phyloP scores from a whole-genome alignment of 2,329 filamentous ascomycete genomes.

The Periconia macrospinosa region DNA sequence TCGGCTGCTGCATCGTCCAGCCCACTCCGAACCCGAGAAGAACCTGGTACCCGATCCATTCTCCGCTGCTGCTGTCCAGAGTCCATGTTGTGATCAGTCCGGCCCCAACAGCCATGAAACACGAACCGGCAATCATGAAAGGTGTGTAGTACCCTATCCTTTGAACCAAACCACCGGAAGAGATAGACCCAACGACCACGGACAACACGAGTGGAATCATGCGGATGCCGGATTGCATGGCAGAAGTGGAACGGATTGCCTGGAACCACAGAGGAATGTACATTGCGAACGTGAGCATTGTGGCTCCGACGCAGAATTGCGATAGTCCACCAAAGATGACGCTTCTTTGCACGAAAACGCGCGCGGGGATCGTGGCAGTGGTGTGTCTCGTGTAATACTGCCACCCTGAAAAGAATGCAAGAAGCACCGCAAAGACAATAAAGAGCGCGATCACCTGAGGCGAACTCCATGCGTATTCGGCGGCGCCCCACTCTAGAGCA shows the following conservation, averaged over 20 bases:
- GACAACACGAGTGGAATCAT: conserved; percentile 50
- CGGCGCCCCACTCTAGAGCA: conserved; percentile 53
- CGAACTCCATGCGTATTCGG: conserved; percentile 46
- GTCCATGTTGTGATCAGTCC: conserved; percentile 49
- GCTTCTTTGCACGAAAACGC: conserved; percentile 46
- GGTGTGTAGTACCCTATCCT: conserved; percentile 51
- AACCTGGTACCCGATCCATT: conserved; percentile 38
- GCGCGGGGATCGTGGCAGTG: conserved; percentile 47
- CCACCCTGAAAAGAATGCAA: conserved; percentile 42
- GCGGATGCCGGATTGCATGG: conserved; percentile 49
- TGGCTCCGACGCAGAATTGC: conserved; percentile 44
- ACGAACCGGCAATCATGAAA: conserved; percentile 47
- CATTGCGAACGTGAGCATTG: conserved; percentile 42
- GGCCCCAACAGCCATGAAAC: conserved; percentile 48
- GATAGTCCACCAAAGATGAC: conserved; percentile 44
- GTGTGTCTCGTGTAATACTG: conserved; percentile 43
- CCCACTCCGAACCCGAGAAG: conserved; percentile 44
- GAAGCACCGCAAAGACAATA: conserved; percentile 44
- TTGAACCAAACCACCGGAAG: conserved; percentile 44
- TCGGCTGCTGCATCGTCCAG: conserved; percentile 49
- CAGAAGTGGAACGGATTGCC: conserved; percentile 48
- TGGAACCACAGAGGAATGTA: conserved; percentile 52
- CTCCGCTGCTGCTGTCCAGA: conserved; percentile 27
- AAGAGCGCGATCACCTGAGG: conserved; percentile 47
- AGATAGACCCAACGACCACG: conserved; percentile 45